Conservation (phyloP, 164 flowering plant genomes). For the grape (Vitis vinifera) region DNA sequence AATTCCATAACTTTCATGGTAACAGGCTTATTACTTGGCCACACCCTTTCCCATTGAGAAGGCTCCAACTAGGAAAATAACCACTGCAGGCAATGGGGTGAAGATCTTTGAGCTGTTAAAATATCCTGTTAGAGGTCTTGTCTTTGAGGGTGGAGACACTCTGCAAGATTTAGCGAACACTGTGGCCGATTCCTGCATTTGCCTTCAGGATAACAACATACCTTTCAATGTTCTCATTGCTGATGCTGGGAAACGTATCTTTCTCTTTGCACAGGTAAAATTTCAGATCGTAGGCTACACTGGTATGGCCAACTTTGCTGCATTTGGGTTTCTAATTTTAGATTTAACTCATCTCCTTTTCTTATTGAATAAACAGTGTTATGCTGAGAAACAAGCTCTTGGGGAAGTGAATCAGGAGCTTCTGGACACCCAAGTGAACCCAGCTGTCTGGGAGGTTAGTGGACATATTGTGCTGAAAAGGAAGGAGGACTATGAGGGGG, state of each 20-base stretch:
- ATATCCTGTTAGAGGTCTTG: constrained; percentile 63
- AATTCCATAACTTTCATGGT: neutral
- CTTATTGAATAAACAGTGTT: constrained; percentile 41
- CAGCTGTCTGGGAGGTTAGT: constrained; percentile 78
- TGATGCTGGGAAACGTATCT: constrained; percentile 56
- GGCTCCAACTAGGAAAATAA: constrained; percentile 49
- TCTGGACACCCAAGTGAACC: constrained; percentile 72
- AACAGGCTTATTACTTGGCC: constrained; percentile 64
- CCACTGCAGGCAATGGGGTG: constrained; percentile 32
- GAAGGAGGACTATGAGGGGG: constrained; percentile 52
- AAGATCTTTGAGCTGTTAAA: constrained; percentile 43
- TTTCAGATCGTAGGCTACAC: no score
- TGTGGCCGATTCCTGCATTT: constrained; percentile 55
- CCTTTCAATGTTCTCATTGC: constrained; percentile 67
- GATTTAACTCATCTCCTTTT: neutral
- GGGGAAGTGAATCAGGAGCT: constrained; percentile 68
- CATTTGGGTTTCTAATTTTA: no score
- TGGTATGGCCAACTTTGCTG: no score
- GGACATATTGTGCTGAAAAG: constrained; percentile 75
- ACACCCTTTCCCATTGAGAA: constrained; percentile 64
- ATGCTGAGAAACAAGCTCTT: constrained; percentile 79
- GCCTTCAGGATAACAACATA: constrained; percentile 63
- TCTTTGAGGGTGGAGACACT: constrained; percentile 57
- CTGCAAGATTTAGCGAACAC: constrained; percentile 40
- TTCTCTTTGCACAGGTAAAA: constrained; percentile 63